phyloP scores from a whole-genome alignment of 2,329 filamentous ascomycete genomes.

The Sclerotinia borealis region DNA sequence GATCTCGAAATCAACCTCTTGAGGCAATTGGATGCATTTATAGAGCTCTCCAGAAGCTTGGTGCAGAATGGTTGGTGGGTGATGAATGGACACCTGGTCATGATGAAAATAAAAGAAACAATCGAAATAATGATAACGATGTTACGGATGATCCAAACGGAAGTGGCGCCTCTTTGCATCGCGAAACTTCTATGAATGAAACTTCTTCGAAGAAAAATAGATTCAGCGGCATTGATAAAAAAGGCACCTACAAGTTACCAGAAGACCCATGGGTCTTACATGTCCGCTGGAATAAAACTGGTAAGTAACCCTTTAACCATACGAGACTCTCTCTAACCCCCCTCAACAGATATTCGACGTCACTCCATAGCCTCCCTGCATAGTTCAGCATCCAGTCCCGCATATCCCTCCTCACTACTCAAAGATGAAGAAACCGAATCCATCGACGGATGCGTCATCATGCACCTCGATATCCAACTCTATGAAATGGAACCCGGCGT shows the following conservation, averaged over 20 bases:
- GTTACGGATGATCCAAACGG: constrained; percentile 33
- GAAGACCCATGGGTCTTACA: constrained; percentile 94
- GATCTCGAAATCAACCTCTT: constrained; percentile 86
- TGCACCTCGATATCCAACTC: constrained; percentile 93
- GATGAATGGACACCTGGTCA: constrained; percentile 41
- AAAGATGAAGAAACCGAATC: constrained; percentile 14
- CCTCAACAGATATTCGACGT: constrained; percentile 41
- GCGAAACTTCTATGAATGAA: constrained; percentile 33
- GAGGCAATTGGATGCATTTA: constrained; percentile 95
- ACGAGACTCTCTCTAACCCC: constrained; percentile 43
- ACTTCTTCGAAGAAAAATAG: constrained; percentile 26
- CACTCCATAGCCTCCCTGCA: constrained; percentile 32
- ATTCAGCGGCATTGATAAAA: constrained; percentile 41
- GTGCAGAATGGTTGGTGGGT: constrained; percentile 76
- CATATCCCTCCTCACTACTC: constrained; percentile 16
- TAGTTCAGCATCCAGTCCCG: constrained; percentile 28
- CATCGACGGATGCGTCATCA: constrained; percentile 52
- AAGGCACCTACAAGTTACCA: constrained; percentile 71
- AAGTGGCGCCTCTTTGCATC: constrained; percentile 35
- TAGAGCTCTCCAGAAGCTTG: constrained; percentile 80
- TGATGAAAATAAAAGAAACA: background rate
- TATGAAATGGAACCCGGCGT: constrained; percentile 90
- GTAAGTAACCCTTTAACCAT: constrained; percentile 54
- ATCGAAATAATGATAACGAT: background rate
- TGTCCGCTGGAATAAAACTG: constrained; percentile 79